Evolutionary conservation across 176 grass and related monocot genomes (phyloP), one percentile per base, ranked within the genome.

Genomic region (Paspalum vaginatum): DNA sequence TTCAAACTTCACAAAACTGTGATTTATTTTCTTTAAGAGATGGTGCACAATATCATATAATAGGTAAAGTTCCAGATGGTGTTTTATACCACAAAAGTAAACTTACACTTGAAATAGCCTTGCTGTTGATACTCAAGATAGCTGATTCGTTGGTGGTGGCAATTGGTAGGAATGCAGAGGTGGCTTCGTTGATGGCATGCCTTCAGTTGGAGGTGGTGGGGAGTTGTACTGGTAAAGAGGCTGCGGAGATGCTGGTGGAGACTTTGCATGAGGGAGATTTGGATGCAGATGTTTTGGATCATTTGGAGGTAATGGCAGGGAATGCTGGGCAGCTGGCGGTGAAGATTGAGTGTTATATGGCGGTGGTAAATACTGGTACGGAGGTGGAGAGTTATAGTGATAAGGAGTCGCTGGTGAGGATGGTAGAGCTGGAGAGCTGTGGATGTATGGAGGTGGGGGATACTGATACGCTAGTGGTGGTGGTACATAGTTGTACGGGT

Each of bases 381-480:
- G 38, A 49, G 91, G 80, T 38, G 68, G 87, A 81, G 86, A 82
- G 58, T 82, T 79, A 24, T 79, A 71, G 48, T 86, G n/a, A 0
- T 17, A 26, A 20, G 85, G 73, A 41, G 77, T 58, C 1, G 13
- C 15, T 32, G 67, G 32, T 45, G 65, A 69, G 10, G 68, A 65
- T 73, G 86, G 86, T 43, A 83, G 45, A 76, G 79, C 48, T 75
- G 86, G 75, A 8, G 86, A 70, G 21, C 65, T 87, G 47, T 90
- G 55, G 50, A 76, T n/a, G 62, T 85, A 60, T 1, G 67, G 80
- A 42, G 86, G 84, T 32, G 89, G 83, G 5, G 80, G 57, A 27
- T 79, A 72, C 51, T 75, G 71, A 71, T 85, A 38, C 56, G 76
- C 18, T 62, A 75, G 43, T 14, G 57, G 59, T 60, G 84, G 80